Percentiles rank a stretch among this genome's conserved stretches.
Evolutionary conservation across 345 rosid species (phyloP).

Genomic region (Acer yangbiense): DNA sequence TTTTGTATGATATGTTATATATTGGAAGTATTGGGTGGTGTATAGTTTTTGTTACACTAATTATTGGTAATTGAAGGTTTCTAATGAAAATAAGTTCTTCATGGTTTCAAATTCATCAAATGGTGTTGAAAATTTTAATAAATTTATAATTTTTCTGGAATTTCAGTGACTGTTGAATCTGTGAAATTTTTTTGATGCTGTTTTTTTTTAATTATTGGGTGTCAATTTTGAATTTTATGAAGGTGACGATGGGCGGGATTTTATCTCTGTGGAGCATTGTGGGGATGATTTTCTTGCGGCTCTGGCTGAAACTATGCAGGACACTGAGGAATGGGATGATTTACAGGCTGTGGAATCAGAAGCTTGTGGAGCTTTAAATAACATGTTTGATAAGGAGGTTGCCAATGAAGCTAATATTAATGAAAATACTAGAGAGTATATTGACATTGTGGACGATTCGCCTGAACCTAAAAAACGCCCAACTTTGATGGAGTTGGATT

Average conservation of each 20-base stretch:
- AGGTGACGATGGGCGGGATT: slow-evolving; percentile 87
- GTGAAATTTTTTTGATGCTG: background rate
- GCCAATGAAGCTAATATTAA: slow-evolving; percentile 17
- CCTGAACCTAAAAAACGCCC: slow-evolving; percentile 41
- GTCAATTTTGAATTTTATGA: background rate
- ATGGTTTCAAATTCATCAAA: background rate
- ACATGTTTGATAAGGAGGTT: slow-evolving; percentile 47
- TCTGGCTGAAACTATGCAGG: slow-evolving; percentile 73
- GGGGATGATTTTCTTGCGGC: slow-evolving; percentile 88
- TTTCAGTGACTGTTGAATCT: background rate
- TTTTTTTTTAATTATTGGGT: background rate
- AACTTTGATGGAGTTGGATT: slow-evolving; percentile 56
- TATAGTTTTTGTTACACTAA: too few relatives aligned
- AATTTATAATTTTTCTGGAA: background rate
- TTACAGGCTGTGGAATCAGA: slow-evolving; percentile 64
- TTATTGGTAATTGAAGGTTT: background rate
- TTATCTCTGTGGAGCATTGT: slow-evolving; percentile 75
- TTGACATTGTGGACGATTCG: slow-evolving; percentile 55
- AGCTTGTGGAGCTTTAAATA: slow-evolving; percentile 68
- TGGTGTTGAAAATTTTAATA: background rate
- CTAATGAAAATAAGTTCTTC: background rate
- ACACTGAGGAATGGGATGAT: slow-evolving; percentile 92
- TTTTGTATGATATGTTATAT: background rate
- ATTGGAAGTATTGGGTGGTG: too few relatives aligned
- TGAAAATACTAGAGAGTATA: slow-evolving; percentile 22